phyloP scores from a whole-genome alignment of 495 filamentous ascomycete genomes.

The Podospora bellae-mahoneyi region DNA sequence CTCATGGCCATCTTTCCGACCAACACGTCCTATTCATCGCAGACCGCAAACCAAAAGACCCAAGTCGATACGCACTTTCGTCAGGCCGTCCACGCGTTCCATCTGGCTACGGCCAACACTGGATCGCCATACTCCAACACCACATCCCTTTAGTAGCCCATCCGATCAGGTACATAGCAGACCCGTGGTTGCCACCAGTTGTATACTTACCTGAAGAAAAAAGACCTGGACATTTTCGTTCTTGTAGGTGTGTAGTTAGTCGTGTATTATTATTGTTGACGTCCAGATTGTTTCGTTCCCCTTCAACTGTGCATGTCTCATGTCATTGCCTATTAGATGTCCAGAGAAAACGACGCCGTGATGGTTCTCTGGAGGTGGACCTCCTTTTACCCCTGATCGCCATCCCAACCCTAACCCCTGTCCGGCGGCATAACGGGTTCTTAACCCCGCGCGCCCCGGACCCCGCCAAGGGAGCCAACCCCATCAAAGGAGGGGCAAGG shows the following conservation, averaged over 20 bases:
- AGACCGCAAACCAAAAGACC: conserved; percentile 25
- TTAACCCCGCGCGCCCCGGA: conserved; percentile 9
- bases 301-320: no score
- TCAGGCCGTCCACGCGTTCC: conserved; percentile 23
- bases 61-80: conserved; percentile 26
- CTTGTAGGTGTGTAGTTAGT: not conserved
- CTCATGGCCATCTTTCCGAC: conserved; percentile 24
- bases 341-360: no score
- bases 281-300: not conserved
- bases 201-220: not conserved
- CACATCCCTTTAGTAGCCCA: conserved; percentile 9
- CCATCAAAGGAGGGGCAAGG: conserved; percentile 24
- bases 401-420: conserved; percentile 3
- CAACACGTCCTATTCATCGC: conserved; percentile 19
- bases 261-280: not conserved
- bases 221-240: not conserved
- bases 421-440: conserved; percentile 4
- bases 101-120: conserved; percentile 25
- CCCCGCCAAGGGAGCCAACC: not conserved
- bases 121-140: conserved; percentile 25
- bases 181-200: no score
- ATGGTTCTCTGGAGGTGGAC: not conserved
- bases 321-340: no score
- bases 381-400: not conserved
- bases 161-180: no score